phyloP scores from a whole-genome alignment of 2,329 filamentous ascomycete genomes.

The Aspergillus brasiliensis region DNA sequence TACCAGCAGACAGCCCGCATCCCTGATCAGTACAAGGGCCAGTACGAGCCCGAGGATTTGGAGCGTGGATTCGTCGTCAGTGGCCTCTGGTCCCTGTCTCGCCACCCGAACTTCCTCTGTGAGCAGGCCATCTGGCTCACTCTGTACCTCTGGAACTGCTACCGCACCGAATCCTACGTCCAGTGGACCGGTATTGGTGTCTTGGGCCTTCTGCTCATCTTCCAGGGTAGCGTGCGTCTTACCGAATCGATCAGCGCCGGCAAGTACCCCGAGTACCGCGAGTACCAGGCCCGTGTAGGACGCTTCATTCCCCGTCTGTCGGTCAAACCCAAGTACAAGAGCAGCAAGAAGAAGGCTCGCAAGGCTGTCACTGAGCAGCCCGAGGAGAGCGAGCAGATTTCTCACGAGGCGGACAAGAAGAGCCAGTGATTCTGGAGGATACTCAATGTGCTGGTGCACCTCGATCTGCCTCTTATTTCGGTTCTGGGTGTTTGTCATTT shows the following conservation, averaged over 20 bases:
- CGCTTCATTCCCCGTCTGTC: conserved; percentile 71
- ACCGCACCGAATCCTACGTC: conserved; percentile 67
- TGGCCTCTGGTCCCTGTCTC: conserved; percentile 83
- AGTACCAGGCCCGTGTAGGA: conserved; percentile 80
- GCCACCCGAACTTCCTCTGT: conserved; percentile 92
- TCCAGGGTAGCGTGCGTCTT: conserved; percentile 85
- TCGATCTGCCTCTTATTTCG: neutral
- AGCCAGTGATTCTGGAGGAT: conserved; percentile 4
- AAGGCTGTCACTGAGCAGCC: conserved; percentile 14
- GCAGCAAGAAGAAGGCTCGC: conserved; percentile 21
- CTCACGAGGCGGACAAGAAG: conserved; percentile 24
- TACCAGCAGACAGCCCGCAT: conserved; percentile 76
- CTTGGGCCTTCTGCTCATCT: conserved; percentile 71
- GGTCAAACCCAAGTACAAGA: conserved; percentile 35
- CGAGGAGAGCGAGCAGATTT: conserved; percentile 16
- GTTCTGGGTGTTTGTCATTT: conserved; percentile 3
- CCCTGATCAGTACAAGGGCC: conserved; percentile 53
- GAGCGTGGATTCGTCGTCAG: conserved; percentile 85
- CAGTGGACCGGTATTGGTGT: conserved; percentile 79
- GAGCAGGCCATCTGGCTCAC: conserved; percentile 90
- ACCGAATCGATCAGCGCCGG: conserved; percentile 77
- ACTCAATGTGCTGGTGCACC: neutral
- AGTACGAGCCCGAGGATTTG: conserved; percentile 71
- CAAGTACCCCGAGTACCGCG: conserved; percentile 86
- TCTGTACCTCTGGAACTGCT: conserved; percentile 86